phyloP scores from a whole-genome alignment of 2,329 filamentous ascomycete species.

The Aureobasidium sp. region DNA sequence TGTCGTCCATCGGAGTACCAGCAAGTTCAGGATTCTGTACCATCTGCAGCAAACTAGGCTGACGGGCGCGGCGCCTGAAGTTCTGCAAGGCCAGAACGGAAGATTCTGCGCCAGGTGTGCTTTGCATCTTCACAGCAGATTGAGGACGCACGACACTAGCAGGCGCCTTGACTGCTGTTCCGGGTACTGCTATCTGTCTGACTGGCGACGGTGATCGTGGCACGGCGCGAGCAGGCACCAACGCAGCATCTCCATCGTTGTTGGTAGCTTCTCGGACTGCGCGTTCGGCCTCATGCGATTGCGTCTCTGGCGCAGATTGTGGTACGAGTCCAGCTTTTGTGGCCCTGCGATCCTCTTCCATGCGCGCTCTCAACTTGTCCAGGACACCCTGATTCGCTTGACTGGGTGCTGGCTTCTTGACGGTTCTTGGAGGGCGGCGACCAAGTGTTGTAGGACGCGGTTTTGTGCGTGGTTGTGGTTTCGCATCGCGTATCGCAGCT shows the following conservation, averaged over 20 bases:
- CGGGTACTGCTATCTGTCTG: slow-evolving; percentile 22
- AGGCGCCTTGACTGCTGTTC: slow-evolving; percentile 18
- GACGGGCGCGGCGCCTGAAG: slow-evolving; percentile 41
- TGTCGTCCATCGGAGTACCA: slow-evolving; percentile 18
- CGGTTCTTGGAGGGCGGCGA: slow-evolving; percentile 20
- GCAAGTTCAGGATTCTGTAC: slow-evolving; percentile 30
- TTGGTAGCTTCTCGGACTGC: background rate
- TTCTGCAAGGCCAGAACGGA: slow-evolving; percentile 43
- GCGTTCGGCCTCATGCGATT: background rate
- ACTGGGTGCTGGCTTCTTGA: slow-evolving; percentile 22
- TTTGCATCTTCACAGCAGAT: slow-evolving; percentile 36
- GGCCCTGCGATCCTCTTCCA: slow-evolving; percentile 23
- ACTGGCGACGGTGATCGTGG: slow-evolving; percentile 25
- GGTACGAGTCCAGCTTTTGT: slow-evolving; percentile 14
- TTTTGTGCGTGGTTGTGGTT: slow-evolving; percentile 14
- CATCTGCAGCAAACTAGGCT: slow-evolving; percentile 43
- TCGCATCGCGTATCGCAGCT: background rate
- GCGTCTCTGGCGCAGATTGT: background rate
- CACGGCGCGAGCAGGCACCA: slow-evolving; percentile 11
- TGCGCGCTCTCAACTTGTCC: slow-evolving; percentile 27
- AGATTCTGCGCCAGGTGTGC: slow-evolving; percentile 36
- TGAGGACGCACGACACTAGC: slow-evolving; percentile 26
- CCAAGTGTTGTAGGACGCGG: slow-evolving; percentile 14
- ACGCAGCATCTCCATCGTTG: slow-evolving; percentile 14
- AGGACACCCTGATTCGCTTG: slow-evolving; percentile 24